phyloP scores from a whole-genome alignment of 2,329 filamentous ascomycete species.

The Cryoendolithus antarcticus region DNA sequence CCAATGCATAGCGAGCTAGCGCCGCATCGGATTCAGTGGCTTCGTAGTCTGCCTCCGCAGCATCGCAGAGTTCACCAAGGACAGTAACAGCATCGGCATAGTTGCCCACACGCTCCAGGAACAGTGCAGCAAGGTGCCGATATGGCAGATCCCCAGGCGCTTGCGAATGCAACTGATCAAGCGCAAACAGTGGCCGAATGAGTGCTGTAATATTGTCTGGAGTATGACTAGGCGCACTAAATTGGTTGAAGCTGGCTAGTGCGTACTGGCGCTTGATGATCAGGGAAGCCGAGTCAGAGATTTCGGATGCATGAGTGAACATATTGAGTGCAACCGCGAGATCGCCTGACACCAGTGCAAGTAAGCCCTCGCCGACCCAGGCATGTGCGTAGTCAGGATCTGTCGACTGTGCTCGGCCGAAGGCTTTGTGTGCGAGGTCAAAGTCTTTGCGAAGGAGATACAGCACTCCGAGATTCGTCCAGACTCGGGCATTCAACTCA shows the following conservation, averaged over 20 bases:
- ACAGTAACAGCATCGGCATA: conserved; percentile 49
- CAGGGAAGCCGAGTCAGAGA: conserved; percentile 64
- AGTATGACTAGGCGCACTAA: conserved; percentile 45
- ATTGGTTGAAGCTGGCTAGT: conserved; percentile 68
- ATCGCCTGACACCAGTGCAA: conserved; percentile 68
- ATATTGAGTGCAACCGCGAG: conserved; percentile 65
- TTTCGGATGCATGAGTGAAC: conserved; percentile 90
- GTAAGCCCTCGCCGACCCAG: conserved; percentile 84
- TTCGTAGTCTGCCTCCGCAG: conserved; percentile 73
- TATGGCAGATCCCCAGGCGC: conserved; percentile 58
- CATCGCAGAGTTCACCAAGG: conserved; percentile 54
- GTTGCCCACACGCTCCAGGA: conserved; percentile 69
- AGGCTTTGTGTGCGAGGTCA: conserved; percentile 78
- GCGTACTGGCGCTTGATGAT: conserved; percentile 69
- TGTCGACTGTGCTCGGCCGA: conserved; percentile 80
- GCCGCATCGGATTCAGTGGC: conserved; percentile 62
- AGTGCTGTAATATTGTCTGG: conserved; percentile 47
- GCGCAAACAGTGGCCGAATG: conserved; percentile 77
- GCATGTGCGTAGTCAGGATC: conserved; percentile 89
- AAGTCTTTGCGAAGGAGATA: conserved; percentile 75
- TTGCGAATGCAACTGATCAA: conserved; percentile 67
- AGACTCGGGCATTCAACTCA: conserved; percentile 68
- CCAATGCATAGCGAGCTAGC: conserved; percentile 65
- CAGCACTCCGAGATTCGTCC: conserved; percentile 83
- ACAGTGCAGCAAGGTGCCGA: conserved; percentile 65